Conservation (phyloP, 2,329 filamentous ascomycete genomes). For the Aureobasidium pullulans region DNA sequence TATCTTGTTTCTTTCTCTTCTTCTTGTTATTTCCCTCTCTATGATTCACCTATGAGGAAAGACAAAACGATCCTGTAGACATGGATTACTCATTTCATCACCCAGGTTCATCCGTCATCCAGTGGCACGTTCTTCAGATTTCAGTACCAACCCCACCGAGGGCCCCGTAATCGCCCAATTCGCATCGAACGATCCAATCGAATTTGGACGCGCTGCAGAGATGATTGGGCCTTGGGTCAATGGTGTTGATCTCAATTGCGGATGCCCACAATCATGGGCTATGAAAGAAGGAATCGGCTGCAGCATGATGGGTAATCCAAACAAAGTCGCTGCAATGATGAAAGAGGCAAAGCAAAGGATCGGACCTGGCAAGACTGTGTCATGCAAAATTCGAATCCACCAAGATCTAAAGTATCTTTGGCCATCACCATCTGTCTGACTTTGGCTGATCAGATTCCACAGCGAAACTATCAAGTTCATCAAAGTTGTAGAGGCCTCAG, state of each 20-base stretch:
- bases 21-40: background rate
- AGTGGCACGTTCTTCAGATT: slow-evolving; percentile 49
- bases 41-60: background rate
- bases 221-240: slow-evolving; percentile 55
- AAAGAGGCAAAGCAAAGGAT: slow-evolving; percentile 48
- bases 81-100: background rate
- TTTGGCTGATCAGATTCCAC: background rate
- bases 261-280: slow-evolving; percentile 66
- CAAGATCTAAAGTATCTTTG: slow-evolving; percentile 49
- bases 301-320: slow-evolving; percentile 58
- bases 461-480: slow-evolving; percentile 51
- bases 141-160: slow-evolving; percentile 46
- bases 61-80: background rate
- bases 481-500: slow-evolving; percentile 52
- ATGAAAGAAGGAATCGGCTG: slow-evolving; percentile 61
- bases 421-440: background rate
- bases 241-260: slow-evolving; percentile 65
- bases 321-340: slow-evolving; percentile 61
- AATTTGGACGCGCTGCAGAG: slow-evolving; percentile 55
- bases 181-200: slow-evolving; percentile 53
- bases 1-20: background rate
- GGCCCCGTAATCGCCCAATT: slow-evolving; percentile 61
- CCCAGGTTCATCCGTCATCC: slow-evolving; percentile 23
- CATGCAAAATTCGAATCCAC: slow-evolving; percentile 64
- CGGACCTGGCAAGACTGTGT: slow-evolving; percentile 48